phyloP scores from a whole-genome alignment of 805 yeast species.

The Metschnikowia borealis region DNA sequence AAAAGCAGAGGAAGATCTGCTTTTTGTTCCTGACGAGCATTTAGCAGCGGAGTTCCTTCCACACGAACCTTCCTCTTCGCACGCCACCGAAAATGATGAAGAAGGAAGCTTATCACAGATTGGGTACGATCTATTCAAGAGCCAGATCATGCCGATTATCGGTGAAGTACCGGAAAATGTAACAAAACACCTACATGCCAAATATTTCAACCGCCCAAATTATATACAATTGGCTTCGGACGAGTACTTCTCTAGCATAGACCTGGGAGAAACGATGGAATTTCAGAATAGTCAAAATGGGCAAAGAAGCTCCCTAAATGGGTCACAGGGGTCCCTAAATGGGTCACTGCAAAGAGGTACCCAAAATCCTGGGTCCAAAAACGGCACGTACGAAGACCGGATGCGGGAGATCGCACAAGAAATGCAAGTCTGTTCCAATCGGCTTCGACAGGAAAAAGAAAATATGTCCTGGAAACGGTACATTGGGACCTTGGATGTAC shows the following conservation, averaged over 20 bases:
- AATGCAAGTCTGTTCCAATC: conserved; percentile 10
- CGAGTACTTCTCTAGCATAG: conserved; percentile 15
- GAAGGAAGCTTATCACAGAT: conserved; percentile 9
- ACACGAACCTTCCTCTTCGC: neutral
- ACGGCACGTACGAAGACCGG: conserved; percentile 1
- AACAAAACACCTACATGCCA: conserved; percentile 9
- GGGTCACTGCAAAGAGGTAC: no score
- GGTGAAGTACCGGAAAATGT: conserved; percentile 10
- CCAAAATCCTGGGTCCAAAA: neutral
- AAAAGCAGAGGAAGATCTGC: neutral
- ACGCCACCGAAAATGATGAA: neutral
- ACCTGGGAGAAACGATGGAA: neutral
- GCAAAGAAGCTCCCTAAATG: no score
- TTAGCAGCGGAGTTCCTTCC: neutral
- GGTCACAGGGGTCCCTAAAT: no score
- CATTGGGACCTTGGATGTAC: conserved; percentile 57
- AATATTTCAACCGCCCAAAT: conserved; percentile 18
- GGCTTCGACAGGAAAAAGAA: conserved; percentile 8
- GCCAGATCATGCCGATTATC: conserved; percentile 14
- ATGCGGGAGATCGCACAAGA: conserved; percentile 8
- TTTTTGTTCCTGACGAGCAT: conserved; percentile 10
- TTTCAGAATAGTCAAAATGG: no score
- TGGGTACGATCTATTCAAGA: conserved; percentile 16
- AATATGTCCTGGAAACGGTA: conserved; percentile 35
- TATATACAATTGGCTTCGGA: conserved; percentile 17